Evolutionary conservation across 495 filamentous ascomycete genomes (phyloP).

Genomic region (Trichoderma erinaceum): DNA sequence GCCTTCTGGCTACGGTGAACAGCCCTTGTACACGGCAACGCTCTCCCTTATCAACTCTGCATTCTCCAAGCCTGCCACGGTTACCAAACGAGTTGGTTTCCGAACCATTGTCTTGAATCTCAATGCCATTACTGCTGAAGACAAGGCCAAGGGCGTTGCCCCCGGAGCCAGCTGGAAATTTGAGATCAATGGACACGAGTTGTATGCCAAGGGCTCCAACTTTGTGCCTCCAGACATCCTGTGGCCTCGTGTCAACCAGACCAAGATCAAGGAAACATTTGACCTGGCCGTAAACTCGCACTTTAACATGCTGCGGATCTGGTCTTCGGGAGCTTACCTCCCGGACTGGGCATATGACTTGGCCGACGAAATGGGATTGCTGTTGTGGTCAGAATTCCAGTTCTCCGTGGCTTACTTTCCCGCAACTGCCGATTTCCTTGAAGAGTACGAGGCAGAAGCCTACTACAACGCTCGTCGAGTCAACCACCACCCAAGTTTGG

Average conservation of each 20-base stretch:
- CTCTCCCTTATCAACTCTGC: slow-evolving; percentile 38
- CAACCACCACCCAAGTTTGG: slow-evolving; percentile 62
- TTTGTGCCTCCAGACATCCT: slow-evolving; percentile 63
- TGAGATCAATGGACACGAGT: slow-evolving; percentile 61
- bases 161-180: slow-evolving; percentile 60
- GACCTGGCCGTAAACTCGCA: slow-evolving; percentile 51
- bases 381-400: slow-evolving; percentile 65
- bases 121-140: slow-evolving; percentile 50
- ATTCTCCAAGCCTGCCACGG: slow-evolving; percentile 35
- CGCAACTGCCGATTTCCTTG: slow-evolving; percentile 48
- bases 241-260: slow-evolving; percentile 56
- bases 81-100: slow-evolving; percentile 58
- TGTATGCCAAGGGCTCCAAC: slow-evolving; percentile 63
- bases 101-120: slow-evolving; percentile 63
- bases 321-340: slow-evolving; percentile 57
- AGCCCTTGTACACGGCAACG: slow-evolving; percentile 55
- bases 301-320: slow-evolving; percentile 66
- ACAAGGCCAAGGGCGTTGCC: slow-evolving; percentile 48
- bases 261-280: slow-evolving; percentile 49
- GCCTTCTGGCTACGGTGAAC: slow-evolving; percentile 53
- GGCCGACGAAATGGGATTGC: slow-evolving; percentile 57
- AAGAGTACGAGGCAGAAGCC: slow-evolving; percentile 52
- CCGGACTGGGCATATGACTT: slow-evolving; percentile 65
- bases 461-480: slow-evolving; percentile 57
- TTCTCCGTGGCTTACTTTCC: slow-evolving; percentile 62